These are phyloP conservation scores for Saccharomycopsis fibuligera DNA, from an alignment of 805 yeast genomes.

Conservation along the genomic window DNA sequence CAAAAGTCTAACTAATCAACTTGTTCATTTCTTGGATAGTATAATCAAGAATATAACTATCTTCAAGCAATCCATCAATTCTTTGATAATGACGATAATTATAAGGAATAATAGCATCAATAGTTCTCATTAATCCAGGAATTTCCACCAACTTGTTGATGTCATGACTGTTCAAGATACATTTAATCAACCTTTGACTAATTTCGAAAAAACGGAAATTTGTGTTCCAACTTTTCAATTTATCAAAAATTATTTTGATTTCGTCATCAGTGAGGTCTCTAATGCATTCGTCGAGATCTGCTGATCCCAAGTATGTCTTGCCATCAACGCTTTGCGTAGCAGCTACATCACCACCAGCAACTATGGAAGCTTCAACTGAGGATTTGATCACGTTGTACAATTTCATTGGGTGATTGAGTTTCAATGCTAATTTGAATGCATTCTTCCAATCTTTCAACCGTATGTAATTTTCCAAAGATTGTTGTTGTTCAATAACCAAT, in stretches of 20 bases:
- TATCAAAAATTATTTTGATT: conserved; percentile 53
- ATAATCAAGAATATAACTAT: conserved; percentile 80
- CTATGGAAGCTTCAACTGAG: conserved; percentile 29
- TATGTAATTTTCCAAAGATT: conserved; percentile 70
- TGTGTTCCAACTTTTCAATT: conserved; percentile 93
- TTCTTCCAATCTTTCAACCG: conserved; percentile 73
- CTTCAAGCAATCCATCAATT: conserved; percentile 74
- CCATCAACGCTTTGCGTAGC: too few species aligned
- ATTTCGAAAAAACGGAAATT: conserved; percentile 73
- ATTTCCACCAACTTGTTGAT: conserved; percentile 54
- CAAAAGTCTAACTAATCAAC: conserved; percentile 6
- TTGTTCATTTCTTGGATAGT: conserved; percentile 31
- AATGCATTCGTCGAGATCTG: conserved; percentile 54
- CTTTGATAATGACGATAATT: conserved; percentile 79
- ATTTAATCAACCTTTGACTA: conserved; percentile 71
- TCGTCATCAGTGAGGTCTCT: conserved; percentile 52
- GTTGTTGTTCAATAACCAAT: conserved; percentile 76
- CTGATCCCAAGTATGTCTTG: conserved; percentile 41
- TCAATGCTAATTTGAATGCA: conserved; percentile 81
- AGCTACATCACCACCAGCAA: not conserved
- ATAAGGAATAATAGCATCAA: conserved; percentile 82
- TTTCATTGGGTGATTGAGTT: conserved; percentile 86
- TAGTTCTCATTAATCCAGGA: conserved; percentile 57
- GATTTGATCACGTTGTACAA: conserved; percentile 68
- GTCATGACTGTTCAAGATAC: conserved; percentile 50